Evolutionary conservation across 2,329 filamentous ascomycete species (phyloP), one percentile per base, ranked within the genome.

Genomic region (Colletotrichum gigasporum): DNA sequence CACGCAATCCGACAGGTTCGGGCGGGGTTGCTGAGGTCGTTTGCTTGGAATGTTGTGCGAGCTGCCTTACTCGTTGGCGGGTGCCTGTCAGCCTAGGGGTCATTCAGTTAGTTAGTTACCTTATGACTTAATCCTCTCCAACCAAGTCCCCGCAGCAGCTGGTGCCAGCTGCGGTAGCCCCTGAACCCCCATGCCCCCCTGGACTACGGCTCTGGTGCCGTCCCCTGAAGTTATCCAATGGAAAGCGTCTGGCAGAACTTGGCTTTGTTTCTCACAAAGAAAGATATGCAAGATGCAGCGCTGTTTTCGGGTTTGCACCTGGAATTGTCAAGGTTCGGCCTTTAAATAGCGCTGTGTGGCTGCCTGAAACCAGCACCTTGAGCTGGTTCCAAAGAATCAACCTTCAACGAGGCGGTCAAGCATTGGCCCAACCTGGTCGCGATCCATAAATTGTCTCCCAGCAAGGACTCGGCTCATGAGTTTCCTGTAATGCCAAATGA

Each of bases 101-200:
- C 11, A 14, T 48, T 22, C 30, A 37, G 8, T 26, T 47, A 34
- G 30, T 7, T 34, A 34, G n/a, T n/a, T n/a, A n/a, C n/a, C 30
- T 16, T 41, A 44, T 54, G 56, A 54, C 47, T 48, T 60, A 35
- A 50, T 55, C 37, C 22, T 30, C 47, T 30, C 47, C 50, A 55
- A 32, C 24, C 32, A 55, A 51, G 57, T 45, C 62, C 56, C 57
- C 56, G 54, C 48, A 44, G 18, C 64, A 54, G 60, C 54, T 66
- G 64, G 18, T 12, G 30, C 64, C 64, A 60, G 60, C 48, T 66
- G 64, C 5, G 18, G 34, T 30, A 32, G 34, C 41, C 32, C n/a
- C 30, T n/a, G 34, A 57, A 48, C 53, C 48, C 37, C 39, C 47
- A 28, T 48, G 39, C 34, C 14, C 35, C n/a, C n/a, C n/a, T n/a